A percentile compares a stretch with the other conserved stretches of the same genome.
These are phyloP conservation scores for Microdochium trichocladiopsis DNA, from an alignment of 2,329 filamentous ascomycete species.

Conservation along the genomic window DNA sequence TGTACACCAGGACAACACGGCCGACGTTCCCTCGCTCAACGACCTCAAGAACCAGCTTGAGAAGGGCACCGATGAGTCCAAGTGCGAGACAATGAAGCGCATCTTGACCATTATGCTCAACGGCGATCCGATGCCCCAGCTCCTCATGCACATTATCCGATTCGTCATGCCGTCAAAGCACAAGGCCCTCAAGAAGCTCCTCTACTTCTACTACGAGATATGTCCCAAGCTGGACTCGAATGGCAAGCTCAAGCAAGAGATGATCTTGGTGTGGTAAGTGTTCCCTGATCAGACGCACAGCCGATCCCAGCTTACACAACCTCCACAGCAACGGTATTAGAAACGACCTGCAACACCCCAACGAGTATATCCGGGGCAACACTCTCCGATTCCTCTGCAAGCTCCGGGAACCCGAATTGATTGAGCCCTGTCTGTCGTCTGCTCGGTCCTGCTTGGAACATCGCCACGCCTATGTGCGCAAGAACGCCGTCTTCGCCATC, in stretches of 20 bases:
- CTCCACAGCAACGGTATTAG: slow-evolving; percentile 84
- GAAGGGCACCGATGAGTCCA: slow-evolving; percentile 87
- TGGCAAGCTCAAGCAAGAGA: slow-evolving; percentile 98
- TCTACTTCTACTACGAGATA: slow-evolving; percentile 99
- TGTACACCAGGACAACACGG: slow-evolving; percentile 95
- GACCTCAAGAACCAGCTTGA: slow-evolving; percentile 91
- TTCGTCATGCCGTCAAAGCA: slow-evolving; percentile 99
- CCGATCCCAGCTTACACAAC: slow-evolving; percentile 14
- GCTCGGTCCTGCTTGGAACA: slow-evolving; percentile 90
- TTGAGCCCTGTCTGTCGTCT: slow-evolving; percentile 90
- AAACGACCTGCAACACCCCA: slow-evolving; percentile 93
- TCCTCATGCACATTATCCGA: slow-evolving; percentile 99
- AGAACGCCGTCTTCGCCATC: slow-evolving; percentile 94
- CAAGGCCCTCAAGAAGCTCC: slow-evolving; percentile 92
- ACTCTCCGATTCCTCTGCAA: slow-evolving; percentile 98
- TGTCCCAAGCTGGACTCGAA: slow-evolving; percentile 89
- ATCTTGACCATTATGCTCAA: slow-evolving; percentile 97
- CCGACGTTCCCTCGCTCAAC: slow-evolving; percentile 82
- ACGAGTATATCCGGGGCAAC: slow-evolving; percentile 97
- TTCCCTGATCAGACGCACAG: slow-evolving; percentile 2
- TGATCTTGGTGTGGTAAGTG: slow-evolving; percentile 92
- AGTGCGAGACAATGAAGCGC: slow-evolving; percentile 93
- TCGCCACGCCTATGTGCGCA: slow-evolving; percentile 93
- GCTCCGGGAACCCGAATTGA: slow-evolving; percentile 87
- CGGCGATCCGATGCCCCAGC: slow-evolving; percentile 87